Evolutionary conservation across 768 basidiomycete genomes (phyloP), one percentile per base, ranked within the genome.

Genomic region (Lactarius quietus): DNA sequence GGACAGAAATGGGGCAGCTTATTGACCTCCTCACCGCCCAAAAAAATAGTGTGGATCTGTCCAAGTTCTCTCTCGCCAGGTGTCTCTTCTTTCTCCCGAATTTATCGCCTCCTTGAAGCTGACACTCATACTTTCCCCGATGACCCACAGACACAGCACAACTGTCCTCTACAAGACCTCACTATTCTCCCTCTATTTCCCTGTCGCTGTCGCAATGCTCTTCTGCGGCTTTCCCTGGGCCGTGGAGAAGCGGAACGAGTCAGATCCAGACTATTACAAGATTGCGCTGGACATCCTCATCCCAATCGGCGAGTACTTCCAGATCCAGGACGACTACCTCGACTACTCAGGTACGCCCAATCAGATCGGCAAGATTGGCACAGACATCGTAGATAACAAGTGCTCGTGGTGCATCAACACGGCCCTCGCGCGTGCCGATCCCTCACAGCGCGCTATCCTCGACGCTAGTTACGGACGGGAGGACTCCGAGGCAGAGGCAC

Each of bases 111-210:
- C 15, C 35, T 33, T 28, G 36, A 23, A 57, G 14, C 35, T n/a
- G 3, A 39, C 20, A 51, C 35, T 33, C 35, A n/a, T 60, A 15
- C n/a, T n/a, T n/a, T n/a, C n/a, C n/a, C n/a, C n/a, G n/a, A n/a
- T n/a, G n/a, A n/a, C n/a, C n/a, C n/a, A 6, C 73, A 95, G 93
- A 74, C 94, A 98, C 74, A 84, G 85, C 66, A 84, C 92, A 63
- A 98, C 98, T 74, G 96, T 98, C 60, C 83, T 93, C 68, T 98
- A 95, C 86, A 99, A 99, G 79, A 98, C 96, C 33, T 92, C 96
- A 0, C 97, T 84, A 79, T 99, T 98, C 78, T 97, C 93, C 35
- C 98, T 98, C 84, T 97, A 98, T 80, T 92, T 99, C 69, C 94
- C 97, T 54, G 93, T 98, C 68, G 97, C 96, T 17, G 87, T 95